Evolutionary conservation across 164 flowering plant genomes (phyloP).

Genomic region (Aristolochia contorta): DNA sequence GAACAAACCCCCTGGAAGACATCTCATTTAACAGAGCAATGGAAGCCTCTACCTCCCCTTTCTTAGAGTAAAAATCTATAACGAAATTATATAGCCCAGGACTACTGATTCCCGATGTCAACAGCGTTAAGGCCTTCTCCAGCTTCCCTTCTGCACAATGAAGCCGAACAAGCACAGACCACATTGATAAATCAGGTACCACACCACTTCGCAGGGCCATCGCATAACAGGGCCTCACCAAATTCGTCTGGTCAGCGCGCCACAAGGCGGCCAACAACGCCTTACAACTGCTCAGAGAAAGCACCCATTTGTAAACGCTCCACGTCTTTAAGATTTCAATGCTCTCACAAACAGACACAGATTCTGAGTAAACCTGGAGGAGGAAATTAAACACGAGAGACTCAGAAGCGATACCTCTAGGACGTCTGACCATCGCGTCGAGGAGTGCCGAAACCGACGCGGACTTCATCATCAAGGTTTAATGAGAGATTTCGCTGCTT

Average conservation of each 20-base stretch:
- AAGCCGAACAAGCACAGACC: constrained; percentile 39
- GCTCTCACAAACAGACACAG: constrained; percentile 30
- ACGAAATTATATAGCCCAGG: constrained; percentile 35
- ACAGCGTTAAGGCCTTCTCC: constrained; percentile 30
- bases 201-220: constrained; percentile 37
- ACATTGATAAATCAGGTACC: constrained; percentile 24
- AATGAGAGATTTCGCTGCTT: constrained; percentile 30
- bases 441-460: background rate
- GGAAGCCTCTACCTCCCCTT: constrained; percentile 39
- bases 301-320: constrained; percentile 13
- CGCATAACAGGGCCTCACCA: constrained; percentile 41
- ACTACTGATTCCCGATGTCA: constrained; percentile 35
- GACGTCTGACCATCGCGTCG: background rate
- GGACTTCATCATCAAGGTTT: constrained; percentile 19
- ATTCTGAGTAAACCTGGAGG: constrained; percentile 33
- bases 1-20: constrained; percentile 29
- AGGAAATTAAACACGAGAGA: constrained; percentile 31
- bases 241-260: constrained; percentile 19
- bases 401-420: constrained; percentile 9
- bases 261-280: constrained; percentile 35
- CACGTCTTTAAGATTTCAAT: constrained; percentile 26
- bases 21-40: constrained; percentile 34
- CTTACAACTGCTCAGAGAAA: constrained; percentile 30
- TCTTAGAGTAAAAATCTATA: constrained; percentile 39
- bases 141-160: constrained; percentile 42